Evolutionary conservation across 129 eudicot genomes (phyloP), one percentile per base, ranked within the genome.

Genomic region (Gnaphalium uliginosum): DNA sequence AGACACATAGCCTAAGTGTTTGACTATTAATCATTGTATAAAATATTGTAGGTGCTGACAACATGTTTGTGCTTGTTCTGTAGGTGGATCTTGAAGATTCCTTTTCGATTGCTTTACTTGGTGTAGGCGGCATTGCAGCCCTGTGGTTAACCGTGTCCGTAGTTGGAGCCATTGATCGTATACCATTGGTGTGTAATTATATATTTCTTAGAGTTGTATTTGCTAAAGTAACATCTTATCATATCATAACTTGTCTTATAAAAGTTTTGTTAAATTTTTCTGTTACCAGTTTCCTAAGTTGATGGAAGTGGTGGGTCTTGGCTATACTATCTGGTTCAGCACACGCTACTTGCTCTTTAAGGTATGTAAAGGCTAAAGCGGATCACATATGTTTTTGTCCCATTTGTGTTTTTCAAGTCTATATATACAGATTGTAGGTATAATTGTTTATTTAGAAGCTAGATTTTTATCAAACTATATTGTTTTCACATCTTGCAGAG

Each of bases 271-370:
- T 57, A 48, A 0, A n/a, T 57, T 71, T n/a, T 50, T 35, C 8
- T 32, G 26, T 60, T 53, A 46, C 58, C 86, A 94, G 98, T 72
- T 94, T 29, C 96, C 96, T 21, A 86, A 94, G 75, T 68, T 90
- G 81, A 77, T 94, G 97, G 96, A 90, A 83, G 83, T 94, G 19
- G 87, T 94, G 60, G 98, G 98, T 59, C 89, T 94, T 71, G 86
- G 86, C 73, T 90, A 91, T 87, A 66, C 91, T 3, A 62, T 90
- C 76, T 94, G 98, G 98, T 94, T 94, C 79, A 78, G 72, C 81
- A 73, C 87, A 60, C 97, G 97, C 69, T 87, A 87, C 85, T 82
- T 90, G 73, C 78, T 93, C 64, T 90, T 93, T 73, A 85, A 93
- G 98, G 98, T 90, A 78, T 11, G 71, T 41, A 50, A n/a, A n/a